phyloP scores from a whole-genome alignment of 1,284 basidiomycete species.

The Austroboletus niveus region DNA sequence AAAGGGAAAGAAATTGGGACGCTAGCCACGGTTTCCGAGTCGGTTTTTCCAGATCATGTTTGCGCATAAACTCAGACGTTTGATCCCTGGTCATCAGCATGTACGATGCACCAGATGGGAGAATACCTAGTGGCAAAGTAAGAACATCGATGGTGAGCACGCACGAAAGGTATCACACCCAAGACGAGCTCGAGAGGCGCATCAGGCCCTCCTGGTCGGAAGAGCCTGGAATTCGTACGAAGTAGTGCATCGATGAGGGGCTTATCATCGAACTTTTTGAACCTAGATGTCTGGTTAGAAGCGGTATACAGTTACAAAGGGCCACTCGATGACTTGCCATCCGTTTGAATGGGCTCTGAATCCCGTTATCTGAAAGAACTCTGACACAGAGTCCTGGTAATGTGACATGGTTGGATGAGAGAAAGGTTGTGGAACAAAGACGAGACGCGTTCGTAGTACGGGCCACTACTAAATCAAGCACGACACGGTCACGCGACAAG shows the following conservation, averaged over 20 bases:
- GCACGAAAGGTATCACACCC: constrained; percentile 12
- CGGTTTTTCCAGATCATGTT: constrained; percentile 12
- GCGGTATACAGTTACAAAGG: neutral
- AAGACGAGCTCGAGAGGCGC: constrained; percentile 30
- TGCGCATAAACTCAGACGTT: constrained; percentile 23
- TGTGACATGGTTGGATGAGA: neutral
- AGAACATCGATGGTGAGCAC: neutral
- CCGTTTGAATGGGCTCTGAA: constrained; percentile 29
- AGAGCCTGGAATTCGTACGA: constrained; percentile 2
- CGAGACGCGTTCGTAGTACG: no score
- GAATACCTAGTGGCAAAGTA: constrained; percentile 20
- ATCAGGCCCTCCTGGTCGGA: constrained; percentile 24
- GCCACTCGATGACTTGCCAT: constrained; percentile 17
- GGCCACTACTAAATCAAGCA: no score
- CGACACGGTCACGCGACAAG: no score
- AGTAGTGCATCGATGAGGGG: constrained; percentile 11
- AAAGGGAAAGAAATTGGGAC: constrained; percentile 23
- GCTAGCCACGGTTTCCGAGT: constrained; percentile 19
- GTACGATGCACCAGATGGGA: constrained; percentile 32
- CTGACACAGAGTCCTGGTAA: constrained; percentile 2
- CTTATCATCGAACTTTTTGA: constrained; percentile 29
- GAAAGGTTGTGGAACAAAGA: no score
- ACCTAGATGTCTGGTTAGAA: constrained; percentile 18
- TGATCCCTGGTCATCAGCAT: constrained; percentile 28
- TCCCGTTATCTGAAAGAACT: constrained; percentile 31